Evolutionary conservation across 495 filamentous ascomycete species (phyloP).

Genomic region (Tirmania nivea): DNA sequence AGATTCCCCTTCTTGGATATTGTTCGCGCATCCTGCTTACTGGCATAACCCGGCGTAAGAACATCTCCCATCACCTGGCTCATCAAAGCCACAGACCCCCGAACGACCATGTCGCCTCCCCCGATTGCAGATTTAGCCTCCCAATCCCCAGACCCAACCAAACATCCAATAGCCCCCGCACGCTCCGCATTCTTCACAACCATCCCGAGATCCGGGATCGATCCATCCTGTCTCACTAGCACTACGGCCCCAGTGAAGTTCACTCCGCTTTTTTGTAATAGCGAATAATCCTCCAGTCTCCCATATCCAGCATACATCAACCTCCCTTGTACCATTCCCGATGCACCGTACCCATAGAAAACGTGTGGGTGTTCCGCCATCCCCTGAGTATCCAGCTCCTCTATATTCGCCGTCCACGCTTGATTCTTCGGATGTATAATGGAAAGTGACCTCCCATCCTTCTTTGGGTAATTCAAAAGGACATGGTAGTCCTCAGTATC

Average conservation of each 20-base stretch:
- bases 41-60: constrained; percentile 69
- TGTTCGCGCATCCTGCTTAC: constrained; percentile 42
- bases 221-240: constrained; percentile 60
- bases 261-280: constrained; percentile 45
- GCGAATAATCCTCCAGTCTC: constrained; percentile 57
- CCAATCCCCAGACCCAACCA: constrained; percentile 28
- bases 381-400: constrained; percentile 33
- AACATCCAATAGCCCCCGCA: constrained; percentile 61
- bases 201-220: constrained; percentile 44
- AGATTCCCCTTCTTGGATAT: constrained; percentile 45
- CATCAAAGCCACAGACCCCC: constrained; percentile 64
- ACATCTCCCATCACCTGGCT: constrained; percentile 73
- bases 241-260: constrained; percentile 59
- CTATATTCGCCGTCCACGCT: constrained; percentile 65
- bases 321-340: constrained; percentile 78
- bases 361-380: constrained; percentile 36
- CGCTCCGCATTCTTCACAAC: constrained; percentile 82
- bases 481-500: constrained; percentile 56
- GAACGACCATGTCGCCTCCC: constrained; percentile 58
- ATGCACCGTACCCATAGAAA: constrained; percentile 77
- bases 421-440: constrained; percentile 46
- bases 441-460: constrained; percentile 53
- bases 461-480: constrained; percentile 77
- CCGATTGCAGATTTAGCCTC: constrained; percentile 43
- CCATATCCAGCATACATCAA: constrained; percentile 90